These are phyloP conservation scores for Lactarius tabidus DNA, from an alignment of 768 basidiomycete genomes.

Conservation along the genomic window DNA sequence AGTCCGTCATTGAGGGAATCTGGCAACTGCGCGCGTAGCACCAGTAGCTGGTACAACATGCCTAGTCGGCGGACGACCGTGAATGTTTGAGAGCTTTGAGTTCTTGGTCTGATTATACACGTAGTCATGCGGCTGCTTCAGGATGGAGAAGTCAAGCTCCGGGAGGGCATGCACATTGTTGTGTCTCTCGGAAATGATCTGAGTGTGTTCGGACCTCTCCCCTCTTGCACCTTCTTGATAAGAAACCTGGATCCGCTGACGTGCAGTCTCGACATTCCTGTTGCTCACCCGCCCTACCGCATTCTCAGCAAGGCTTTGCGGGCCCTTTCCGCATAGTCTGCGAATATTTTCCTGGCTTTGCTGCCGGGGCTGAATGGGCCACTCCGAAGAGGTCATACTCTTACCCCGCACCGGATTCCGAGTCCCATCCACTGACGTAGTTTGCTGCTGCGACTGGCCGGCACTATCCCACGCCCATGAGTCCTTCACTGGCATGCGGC, in stretches of 20 bases:
- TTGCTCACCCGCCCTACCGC: slow-evolving; percentile 56
- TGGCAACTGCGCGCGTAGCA: slow-evolving; percentile 35
- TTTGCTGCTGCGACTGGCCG: no score
- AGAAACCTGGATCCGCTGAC: slow-evolving; percentile 15
- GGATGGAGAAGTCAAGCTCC: slow-evolving; percentile 60
- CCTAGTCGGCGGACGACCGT: slow-evolving; percentile 50
- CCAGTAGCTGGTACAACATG: slow-evolving; percentile 58
- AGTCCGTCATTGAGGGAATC: no score
- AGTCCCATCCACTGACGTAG: slow-evolving; percentile 33
- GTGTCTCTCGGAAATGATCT: slow-evolving; percentile 45
- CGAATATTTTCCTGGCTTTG: slow-evolving; percentile 66
- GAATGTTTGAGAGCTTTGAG: slow-evolving; percentile 57
- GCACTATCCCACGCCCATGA: slow-evolving; percentile 51
- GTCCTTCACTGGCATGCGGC: slow-evolving; percentile 49
- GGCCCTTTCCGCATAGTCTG: slow-evolving; percentile 58
- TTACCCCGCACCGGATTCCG: slow-evolving; percentile 53
- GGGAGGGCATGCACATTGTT: slow-evolving; percentile 59
- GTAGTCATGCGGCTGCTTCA: slow-evolving; percentile 55
- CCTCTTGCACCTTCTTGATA: slow-evolving; percentile 26
- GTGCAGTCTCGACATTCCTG: slow-evolving; percentile 43
- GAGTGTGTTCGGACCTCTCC: slow-evolving; percentile 30
- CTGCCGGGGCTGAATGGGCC: slow-evolving; percentile 57
- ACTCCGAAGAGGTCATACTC: slow-evolving; percentile 46
- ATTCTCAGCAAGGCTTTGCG: slow-evolving; percentile 60
- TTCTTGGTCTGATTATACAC: slow-evolving; percentile 59